A percentile compares a stretch with the other conserved stretches of the same genome.
These are phyloP conservation scores for Hibiscus syriacus DNA, from an alignment of 345 rosid species.

Conservation along the genomic window DNA sequence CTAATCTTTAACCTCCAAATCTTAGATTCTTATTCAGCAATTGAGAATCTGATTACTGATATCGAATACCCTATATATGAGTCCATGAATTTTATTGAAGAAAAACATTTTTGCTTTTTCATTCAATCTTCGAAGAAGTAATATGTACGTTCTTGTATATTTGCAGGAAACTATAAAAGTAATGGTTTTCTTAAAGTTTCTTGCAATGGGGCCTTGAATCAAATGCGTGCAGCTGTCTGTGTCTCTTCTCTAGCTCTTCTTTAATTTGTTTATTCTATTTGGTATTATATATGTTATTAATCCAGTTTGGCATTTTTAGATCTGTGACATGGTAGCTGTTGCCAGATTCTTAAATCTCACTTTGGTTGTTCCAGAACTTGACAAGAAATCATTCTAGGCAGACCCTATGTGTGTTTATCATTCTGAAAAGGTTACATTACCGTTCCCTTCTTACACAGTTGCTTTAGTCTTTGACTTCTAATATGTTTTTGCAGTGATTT, in stretches of 20 bases:
- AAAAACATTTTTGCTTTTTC: background rate
- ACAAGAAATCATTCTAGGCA: slow-evolving; percentile 94
- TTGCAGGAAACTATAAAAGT: slow-evolving; percentile 73
- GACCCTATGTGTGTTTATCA: slow-evolving; percentile 63
- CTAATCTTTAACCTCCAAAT: too few species aligned
- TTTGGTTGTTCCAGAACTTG: slow-evolving; percentile 92
- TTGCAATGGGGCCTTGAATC: slow-evolving; percentile 90
- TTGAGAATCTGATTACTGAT: background rate
- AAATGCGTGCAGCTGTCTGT: slow-evolving; percentile 94
- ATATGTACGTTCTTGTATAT: slow-evolving; percentile 1
- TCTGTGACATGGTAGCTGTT: slow-evolving; percentile 87
- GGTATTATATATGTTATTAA: slow-evolving; percentile 13
- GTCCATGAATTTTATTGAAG: background rate
- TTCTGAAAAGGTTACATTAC: background rate
- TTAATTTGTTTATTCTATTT: slow-evolving; percentile 2
- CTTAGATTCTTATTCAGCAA: background rate
- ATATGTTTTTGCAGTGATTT: slow-evolving; percentile 61
- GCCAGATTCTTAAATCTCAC: slow-evolving; percentile 90
- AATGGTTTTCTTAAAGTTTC: slow-evolving; percentile 79
- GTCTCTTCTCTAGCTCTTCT: slow-evolving; percentile 29
- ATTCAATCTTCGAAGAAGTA: background rate
- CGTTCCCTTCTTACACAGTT: background rate
- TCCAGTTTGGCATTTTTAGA: slow-evolving; percentile 36
- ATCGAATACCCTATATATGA: background rate
- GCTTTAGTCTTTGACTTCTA: slow-evolving; percentile 8